Evolutionary conservation across 768 basidiomycete genomes (phyloP).

Genomic region (Leccinum ochraceum): DNA sequence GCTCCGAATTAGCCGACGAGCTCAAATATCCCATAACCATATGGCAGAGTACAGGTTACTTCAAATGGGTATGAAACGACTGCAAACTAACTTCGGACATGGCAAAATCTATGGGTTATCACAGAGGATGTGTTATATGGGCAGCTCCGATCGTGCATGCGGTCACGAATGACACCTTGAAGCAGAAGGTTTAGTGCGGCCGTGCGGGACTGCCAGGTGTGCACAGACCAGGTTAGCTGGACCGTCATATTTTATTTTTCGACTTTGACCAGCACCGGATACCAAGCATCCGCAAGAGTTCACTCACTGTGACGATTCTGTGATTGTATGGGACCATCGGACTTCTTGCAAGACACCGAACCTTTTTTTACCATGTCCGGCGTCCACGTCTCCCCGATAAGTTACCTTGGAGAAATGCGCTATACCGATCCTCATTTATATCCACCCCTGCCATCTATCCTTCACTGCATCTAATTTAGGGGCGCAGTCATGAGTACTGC

Average conservation of each 20-base stretch:
- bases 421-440: neutral
- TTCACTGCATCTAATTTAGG: neutral
- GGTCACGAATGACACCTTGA: too few species aligned
- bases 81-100: too few species aligned
- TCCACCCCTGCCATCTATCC: neutral
- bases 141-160: too few species aligned
- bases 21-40: too few species aligned
- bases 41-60: too few species aligned
- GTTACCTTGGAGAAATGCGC: neutral
- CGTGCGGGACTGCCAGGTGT: neutral
- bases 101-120: too few species aligned
- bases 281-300: neutral
- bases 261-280: neutral
- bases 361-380: neutral
- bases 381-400: neutral
- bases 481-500: neutral
- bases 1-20: too few species aligned
- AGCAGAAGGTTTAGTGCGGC: too few species aligned
- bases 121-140: too few species aligned
- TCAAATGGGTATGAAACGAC: too few species aligned
- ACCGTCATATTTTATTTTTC: neutral
- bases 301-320: neutral
- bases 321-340: neutral
- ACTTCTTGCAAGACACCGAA: conserved; percentile 3
- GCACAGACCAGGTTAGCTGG: neutral